Base-by-base conservation (phyloP, 306 rosid genomes). In the Crotalaria pallida region DNA sequence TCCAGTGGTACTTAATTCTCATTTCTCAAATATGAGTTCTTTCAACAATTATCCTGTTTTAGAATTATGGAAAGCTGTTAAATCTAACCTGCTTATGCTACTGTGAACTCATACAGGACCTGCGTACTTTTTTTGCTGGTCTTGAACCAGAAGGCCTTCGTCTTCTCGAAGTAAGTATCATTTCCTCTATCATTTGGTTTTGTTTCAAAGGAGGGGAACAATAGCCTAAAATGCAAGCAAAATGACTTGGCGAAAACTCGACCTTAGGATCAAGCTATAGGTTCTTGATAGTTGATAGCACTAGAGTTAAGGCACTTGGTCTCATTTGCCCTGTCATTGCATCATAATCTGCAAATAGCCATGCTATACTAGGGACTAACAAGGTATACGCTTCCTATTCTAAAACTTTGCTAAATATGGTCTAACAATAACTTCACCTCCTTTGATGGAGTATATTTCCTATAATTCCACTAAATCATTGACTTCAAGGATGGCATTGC, bases 151-250 rank as follows among this genome's bases (percentile, higher is more conserved):
- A 22, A 13, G 78, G 82, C 16, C 17, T 40, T 33, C 19, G 29
- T 57, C 74, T 79, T 66, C 75, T 79, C 3, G 19, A 24, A 0
- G 82, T 78, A 13, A 58, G 78, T 38, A 22, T 27, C 8, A 23
- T 51, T 55, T 40, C 5, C 17, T 45, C 50, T 18, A 7, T 18
- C 5, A 13, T 11, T 26, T 29, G 18, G 49, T 29, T 41, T 27
- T 47, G 24, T 23, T 34, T 4, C 49, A 44, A 5, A 44, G 49
- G 49, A 44, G 49, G 49, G 49, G 13, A 2, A 36, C 10, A 3
- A 10, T 36, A 36, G 43, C 12, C 12, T 36, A 36, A 33, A 33
- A 10, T 33, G 8, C 38, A 33, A 0, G 38, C 38, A 6, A 33
- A 33, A 33, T 10, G 9, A 10, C 38, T 33, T 33, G 38, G 38